These are phyloP conservation scores for Scenedesmus sp. DNA, from an alignment of 163 green algal genomes.

Conservation along the genomic window DNA sequence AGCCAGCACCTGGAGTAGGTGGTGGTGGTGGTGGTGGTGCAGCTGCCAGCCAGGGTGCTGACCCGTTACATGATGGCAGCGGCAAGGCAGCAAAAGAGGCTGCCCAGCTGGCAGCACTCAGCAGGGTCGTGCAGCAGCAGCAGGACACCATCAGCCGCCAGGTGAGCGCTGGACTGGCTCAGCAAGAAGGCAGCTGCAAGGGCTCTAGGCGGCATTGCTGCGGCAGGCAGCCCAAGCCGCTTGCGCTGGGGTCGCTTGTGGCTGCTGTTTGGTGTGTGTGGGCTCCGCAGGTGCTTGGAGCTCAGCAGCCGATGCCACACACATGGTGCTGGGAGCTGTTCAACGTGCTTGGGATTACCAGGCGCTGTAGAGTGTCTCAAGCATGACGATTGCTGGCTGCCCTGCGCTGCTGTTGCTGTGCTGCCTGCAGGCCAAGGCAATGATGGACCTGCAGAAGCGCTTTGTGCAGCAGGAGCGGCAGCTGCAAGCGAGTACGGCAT, in stretches of 20 bases:
- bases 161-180: neutral
- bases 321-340: neutral
- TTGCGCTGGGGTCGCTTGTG: neutral
- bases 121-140: constrained; percentile 36
- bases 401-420: neutral
- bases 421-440: constrained; percentile 8
- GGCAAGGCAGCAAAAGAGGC: neutral
- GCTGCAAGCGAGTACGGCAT: constrained; percentile 28
- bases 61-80: constrained; percentile 17
- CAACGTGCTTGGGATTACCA: neutral
- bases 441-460: constrained; percentile 47
- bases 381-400: neutral
- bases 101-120: constrained; percentile 37
- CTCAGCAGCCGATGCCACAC: no score
- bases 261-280: neutral
- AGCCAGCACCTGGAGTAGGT: neutral
- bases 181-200: neutral
- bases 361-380: no score
- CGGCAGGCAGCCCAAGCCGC: neutral
- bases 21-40: neutral
- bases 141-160: constrained; percentile 49
- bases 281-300: no score
- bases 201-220: neutral
- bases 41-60: neutral
- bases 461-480: constrained; percentile 52